A percentile compares a stretch with the other conserved stretches of the same genome.
These are phyloP conservation scores for Yarrowia sp. DNA, from an alignment of 805 yeast genomes.

Conservation along the genomic window DNA sequence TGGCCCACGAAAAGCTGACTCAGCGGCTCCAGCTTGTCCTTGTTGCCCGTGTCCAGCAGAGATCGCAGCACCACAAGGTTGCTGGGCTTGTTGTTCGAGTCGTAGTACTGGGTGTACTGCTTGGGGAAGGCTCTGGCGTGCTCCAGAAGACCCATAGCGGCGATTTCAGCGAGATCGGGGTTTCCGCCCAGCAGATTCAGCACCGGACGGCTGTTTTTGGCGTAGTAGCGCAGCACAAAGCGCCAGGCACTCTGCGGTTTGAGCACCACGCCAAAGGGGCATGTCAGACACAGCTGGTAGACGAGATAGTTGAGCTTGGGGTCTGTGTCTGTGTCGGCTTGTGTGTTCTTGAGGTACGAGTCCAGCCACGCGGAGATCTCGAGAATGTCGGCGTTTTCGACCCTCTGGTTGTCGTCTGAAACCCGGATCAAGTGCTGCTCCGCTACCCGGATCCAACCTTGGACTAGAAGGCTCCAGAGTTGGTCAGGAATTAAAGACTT, in stretches of 20 bases:
- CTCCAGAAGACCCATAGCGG: constrained; percentile 16
- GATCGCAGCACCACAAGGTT: neutral
- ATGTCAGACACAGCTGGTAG: constrained; percentile 5
- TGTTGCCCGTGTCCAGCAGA: neutral
- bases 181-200: constrained; percentile 2
- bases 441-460: constrained; percentile 7
- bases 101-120: neutral
- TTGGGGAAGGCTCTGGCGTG: neutral
- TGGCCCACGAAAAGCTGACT: constrained; percentile 21
- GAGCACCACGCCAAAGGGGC: constrained; percentile 5
- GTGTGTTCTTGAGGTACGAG: constrained; percentile 1
- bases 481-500: neutral
- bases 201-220: constrained; percentile 12
- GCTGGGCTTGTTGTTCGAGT: neutral
- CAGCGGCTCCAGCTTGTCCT: constrained; percentile 12
- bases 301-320: constrained; percentile 8
- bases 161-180: constrained; percentile 13
- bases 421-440: constrained; percentile 18
- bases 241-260: constrained; percentile 22
- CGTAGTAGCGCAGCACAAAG: neutral
- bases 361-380: constrained; percentile 6
- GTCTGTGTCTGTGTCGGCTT: neutral
- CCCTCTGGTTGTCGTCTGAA: constrained; percentile 12
- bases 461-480: neutral
- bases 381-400: constrained; percentile 17